These are phyloP conservation scores for Colletotrichum aenigma DNA, from an alignment of 2,329 filamentous ascomycete species.

Conservation along the genomic window DNA sequence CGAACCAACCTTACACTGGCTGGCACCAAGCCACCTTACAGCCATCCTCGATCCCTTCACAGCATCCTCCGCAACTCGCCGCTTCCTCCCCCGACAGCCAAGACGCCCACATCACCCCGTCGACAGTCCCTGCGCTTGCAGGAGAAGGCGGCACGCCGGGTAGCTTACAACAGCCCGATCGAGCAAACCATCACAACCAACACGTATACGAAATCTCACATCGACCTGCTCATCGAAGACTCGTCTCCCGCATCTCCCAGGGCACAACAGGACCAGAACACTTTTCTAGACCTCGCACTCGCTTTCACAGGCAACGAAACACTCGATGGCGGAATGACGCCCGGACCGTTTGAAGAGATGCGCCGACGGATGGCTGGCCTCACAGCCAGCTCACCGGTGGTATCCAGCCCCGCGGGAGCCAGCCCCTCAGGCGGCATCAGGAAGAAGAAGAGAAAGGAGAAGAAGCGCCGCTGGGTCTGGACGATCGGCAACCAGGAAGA, in stretches of 20 bases:
- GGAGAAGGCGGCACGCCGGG: conserved; percentile 58
- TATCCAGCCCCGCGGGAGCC: conserved; percentile 9
- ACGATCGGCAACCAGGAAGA: conserved; percentile 62
- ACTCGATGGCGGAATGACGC: conserved; percentile 65
- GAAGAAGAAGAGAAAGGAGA: conserved; percentile 62
- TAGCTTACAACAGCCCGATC: conserved; percentile 67
- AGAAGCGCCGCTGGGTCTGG: conserved; percentile 70
- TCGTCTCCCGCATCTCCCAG: conserved; percentile 51
- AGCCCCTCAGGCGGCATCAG: conserved; percentile 49
- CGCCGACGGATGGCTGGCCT: conserved; percentile 59
- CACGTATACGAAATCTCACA: conserved; percentile 66
- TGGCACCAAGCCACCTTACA: conserved; percentile 54
- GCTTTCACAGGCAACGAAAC: conserved; percentile 59
- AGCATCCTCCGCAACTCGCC: conserved; percentile 72
- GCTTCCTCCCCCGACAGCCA: conserved; percentile 55
- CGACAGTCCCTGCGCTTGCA: conserved; percentile 59
- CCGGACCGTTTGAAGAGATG: conserved; percentile 69
- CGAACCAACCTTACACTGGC: conserved; percentile 35
- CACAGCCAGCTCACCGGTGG: conserved; percentile 42
- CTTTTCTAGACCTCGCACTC: conserved; percentile 51
- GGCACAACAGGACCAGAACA: conserved; percentile 38
- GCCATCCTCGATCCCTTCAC: conserved; percentile 61
- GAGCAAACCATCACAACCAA: conserved; percentile 68
- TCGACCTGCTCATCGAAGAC: conserved; percentile 66
- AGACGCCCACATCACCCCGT: conserved; percentile 56